Base-by-base conservation (phyloP, 306 rosid species). In the Cicer cuneatum region DNA sequence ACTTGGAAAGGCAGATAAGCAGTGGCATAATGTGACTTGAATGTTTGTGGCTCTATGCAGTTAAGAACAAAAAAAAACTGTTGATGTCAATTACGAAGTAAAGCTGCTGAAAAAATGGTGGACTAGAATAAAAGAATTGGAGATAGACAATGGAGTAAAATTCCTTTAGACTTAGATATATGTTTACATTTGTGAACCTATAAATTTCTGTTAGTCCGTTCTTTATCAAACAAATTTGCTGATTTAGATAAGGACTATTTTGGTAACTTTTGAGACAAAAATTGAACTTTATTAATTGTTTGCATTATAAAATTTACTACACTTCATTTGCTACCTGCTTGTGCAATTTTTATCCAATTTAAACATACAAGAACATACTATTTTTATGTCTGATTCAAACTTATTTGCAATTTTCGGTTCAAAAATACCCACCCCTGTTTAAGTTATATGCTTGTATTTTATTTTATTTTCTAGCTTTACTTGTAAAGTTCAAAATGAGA, bases 21-120 rank as follows among this genome's bases (percentile, higher is more conserved):
- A 41, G 21, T 4, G 68, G 45, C 61, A 63, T 39, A 60, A 39
- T n/a, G 46, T 14, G 13, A 10, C 66, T 48, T 39, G 42, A 46
- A 47, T 59, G 35, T 41, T 43, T 72, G 33, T 72, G 77, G 37
- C 60, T n/a, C 15, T 78, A 7, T 38, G 65, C 66, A 40, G 9
- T 39, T 47, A 69, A 60, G 65, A 58, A 21, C 53, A 21, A 7
- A 47, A 48, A 42, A 69, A 47, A n/a, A 47, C 13, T n/a, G 51
- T n/a, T 35, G 19, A 77, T 69, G 53, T 70, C 56, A 59, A 62
- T 21, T 59, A 69, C 10, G 62, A 19, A 71, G 43, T 10, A 59
- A 58, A 68, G 1, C 24, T 11, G 5, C 37, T 15, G 49, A 66
- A 33, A 76, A 42, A 45, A 33, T 43, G 37, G 38, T 66, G 53